Conservation (phyloP, 1,284 basidiomycete genomes). For the Hymenochaete sp. region DNA sequence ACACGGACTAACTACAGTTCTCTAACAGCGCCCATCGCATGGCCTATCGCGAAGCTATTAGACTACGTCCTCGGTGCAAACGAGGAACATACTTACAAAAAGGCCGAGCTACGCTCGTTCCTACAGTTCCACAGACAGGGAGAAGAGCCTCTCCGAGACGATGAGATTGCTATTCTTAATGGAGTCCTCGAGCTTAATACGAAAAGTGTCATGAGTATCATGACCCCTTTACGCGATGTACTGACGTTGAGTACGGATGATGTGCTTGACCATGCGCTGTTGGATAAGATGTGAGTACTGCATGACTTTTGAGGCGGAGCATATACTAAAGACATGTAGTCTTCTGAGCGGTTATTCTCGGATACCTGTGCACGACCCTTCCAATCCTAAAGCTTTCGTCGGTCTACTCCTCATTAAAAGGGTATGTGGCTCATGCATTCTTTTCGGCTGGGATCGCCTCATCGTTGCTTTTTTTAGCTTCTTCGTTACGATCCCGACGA, state of each 20-base stretch:
- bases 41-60: slow-evolving; percentile 81
- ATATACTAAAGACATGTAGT: slow-evolving; percentile 27
- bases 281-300: slow-evolving; percentile 59
- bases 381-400: slow-evolving; percentile 68
- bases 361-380: slow-evolving; percentile 83
- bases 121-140: slow-evolving; percentile 85
- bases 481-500: slow-evolving; percentile 85
- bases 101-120: slow-evolving; percentile 89
- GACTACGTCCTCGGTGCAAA: slow-evolving; percentile 70
- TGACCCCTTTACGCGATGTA: slow-evolving; percentile 84
- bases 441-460: not conserved
- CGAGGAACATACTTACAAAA: slow-evolving; percentile 78
- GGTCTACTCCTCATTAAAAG: slow-evolving; percentile 86
- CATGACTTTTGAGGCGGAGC: not conserved
- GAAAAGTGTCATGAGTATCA: slow-evolving; percentile 77
- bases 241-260: slow-evolving; percentile 70
- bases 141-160: slow-evolving; percentile 80
- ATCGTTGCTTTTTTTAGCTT: slow-evolving; percentile 42
- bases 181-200: slow-evolving; percentile 81
- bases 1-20: slow-evolving; percentile 5
- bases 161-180: slow-evolving; percentile 84
- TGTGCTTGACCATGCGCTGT: slow-evolving; percentile 70
- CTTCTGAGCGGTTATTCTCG: slow-evolving; percentile 84
- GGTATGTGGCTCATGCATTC: slow-evolving; percentile 29
- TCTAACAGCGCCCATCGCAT: slow-evolving; percentile 68